Conservation (phyloP, 257 asterid species). For the Ligustrum vulgare region DNA sequence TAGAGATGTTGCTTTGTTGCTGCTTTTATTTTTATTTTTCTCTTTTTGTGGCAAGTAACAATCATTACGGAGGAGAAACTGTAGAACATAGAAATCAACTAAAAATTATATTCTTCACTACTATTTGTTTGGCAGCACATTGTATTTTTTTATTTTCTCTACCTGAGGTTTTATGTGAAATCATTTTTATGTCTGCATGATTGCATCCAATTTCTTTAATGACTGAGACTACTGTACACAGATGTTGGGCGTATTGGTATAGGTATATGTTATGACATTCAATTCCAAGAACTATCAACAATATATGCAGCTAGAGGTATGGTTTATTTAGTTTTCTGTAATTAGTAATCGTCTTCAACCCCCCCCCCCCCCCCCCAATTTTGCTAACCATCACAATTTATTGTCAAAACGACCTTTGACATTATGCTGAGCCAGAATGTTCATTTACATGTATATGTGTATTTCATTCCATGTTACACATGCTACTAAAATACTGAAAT, state of each 20-base stretch:
- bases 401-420: neutral
- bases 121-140: neutral
- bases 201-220: conserved; percentile 19
- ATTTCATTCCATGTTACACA: neutral
- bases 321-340: conserved; percentile 15
- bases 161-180: neutral
- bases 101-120: conserved; percentile 1
- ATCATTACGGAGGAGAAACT: neutral
- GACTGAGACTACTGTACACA: conserved; percentile 32
- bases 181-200: conserved; percentile 19
- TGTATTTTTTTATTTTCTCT: conserved; percentile 14
- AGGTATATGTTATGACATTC: conserved; percentile 88
- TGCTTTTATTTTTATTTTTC: conserved; percentile 6
- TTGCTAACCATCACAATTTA: neutral
- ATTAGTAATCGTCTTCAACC: conserved; percentile 5
- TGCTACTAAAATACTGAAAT: conserved; percentile 7
- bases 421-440: neutral
- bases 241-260: conserved; percentile 88
- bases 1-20: neutral
- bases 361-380: no score
- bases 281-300: conserved; percentile 79
- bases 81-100: neutral
- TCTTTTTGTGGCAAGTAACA: neutral
- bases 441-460: neutral
- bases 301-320: conserved; percentile 86